Conservation (phyloP, 768 basidiomycete species). For the Leccinum arenicola region DNA sequence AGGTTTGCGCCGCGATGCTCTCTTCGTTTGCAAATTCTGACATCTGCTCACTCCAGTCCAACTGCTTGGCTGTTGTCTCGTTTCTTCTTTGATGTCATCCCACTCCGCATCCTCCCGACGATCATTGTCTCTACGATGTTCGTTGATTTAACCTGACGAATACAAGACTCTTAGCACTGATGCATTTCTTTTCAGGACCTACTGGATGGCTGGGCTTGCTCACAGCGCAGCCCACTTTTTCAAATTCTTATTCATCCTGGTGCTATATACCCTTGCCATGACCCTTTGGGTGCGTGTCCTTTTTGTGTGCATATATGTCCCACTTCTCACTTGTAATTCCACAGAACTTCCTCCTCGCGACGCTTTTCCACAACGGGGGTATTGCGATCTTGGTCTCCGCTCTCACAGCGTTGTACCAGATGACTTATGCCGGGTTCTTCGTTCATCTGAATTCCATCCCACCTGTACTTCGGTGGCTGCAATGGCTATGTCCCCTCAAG, state of each 20-base stretch:
- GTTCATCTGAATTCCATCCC: slow-evolving; percentile 84
- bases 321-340: background rate
- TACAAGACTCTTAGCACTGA: slow-evolving; percentile 3
- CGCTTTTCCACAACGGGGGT: slow-evolving; percentile 80
- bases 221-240: slow-evolving; percentile 74
- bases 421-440: slow-evolving; percentile 92
- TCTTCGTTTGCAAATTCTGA: background rate
- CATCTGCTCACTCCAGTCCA: slow-evolving; percentile 47
- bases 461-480: slow-evolving; percentile 89
- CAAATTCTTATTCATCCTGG: slow-evolving; percentile 90
- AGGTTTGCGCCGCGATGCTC: slow-evolving; percentile 44
- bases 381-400: slow-evolving; percentile 88
- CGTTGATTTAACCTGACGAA: slow-evolving; percentile 24
- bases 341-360: slow-evolving; percentile 89
- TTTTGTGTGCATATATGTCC: background rate
- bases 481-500: slow-evolving; percentile 86
- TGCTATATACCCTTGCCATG: slow-evolving; percentile 81
- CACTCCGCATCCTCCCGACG: slow-evolving; percentile 64
- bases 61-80: slow-evolving; percentile 90
- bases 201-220: slow-evolving; percentile 94
- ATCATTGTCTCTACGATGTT: slow-evolving; percentile 81
- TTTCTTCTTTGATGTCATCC: slow-evolving; percentile 85
- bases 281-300: slow-evolving; percentile 69
- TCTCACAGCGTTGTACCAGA: slow-evolving; percentile 70
- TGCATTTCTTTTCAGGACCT: slow-evolving; percentile 49